Percentiles rank a stretch among this genome's conserved stretches.
Conservation (phyloP, 179 eudicot genomes). For the Spinacia oleracea region DNA sequence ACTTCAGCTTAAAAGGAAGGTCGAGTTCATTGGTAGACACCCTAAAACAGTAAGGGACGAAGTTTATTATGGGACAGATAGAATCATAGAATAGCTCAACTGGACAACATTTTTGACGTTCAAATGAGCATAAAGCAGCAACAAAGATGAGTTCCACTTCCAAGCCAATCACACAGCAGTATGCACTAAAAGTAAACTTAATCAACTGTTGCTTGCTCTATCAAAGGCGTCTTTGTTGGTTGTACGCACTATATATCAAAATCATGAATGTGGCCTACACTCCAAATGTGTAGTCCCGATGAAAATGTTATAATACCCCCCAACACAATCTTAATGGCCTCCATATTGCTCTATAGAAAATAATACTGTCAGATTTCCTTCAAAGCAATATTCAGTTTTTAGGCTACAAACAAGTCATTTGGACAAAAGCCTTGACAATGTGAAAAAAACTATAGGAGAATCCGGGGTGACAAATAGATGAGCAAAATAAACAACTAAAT, state of each 20-base stretch:
- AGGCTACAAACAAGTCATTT: neutral
- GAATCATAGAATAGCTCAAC: neutral
- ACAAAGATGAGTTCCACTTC: neutral
- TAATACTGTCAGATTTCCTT: neutral
- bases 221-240: neutral
- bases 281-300: neutral
- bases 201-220: neutral
- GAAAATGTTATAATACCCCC: neutral
- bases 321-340: neutral
- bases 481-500: conserved; percentile 5
- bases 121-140: neutral
- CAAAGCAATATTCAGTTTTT: neutral
- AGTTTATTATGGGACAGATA: neutral
- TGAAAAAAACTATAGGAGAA: neutral
- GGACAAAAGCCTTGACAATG: neutral
- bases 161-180: neutral
- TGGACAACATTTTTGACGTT: neutral
- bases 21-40: too few relatives aligned
- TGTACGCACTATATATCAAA: conserved; percentile 6
- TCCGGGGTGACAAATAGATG: neutral
- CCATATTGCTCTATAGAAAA: neutral
- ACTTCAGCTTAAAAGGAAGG: too few relatives aligned
- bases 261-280: neutral
- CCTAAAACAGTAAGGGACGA: neutral
- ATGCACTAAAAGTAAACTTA: neutral